phyloP scores from a whole-genome alignment of 2,329 filamentous ascomycete species.

The Penicillium janthinellum region DNA sequence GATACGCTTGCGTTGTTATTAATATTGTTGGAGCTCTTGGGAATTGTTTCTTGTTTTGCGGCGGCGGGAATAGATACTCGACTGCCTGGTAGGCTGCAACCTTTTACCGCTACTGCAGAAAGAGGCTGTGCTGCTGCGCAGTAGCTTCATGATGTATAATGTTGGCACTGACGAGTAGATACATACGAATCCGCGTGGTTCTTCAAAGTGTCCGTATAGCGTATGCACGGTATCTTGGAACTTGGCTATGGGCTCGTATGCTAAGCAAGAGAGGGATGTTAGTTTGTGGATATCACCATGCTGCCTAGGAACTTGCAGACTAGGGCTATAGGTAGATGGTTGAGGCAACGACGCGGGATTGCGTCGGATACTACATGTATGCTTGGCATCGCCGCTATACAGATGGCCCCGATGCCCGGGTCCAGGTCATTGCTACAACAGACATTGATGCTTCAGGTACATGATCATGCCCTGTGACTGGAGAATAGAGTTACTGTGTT shows the following conservation, averaged over 20 bases:
- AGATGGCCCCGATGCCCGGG: not conserved
- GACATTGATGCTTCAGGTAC: not conserved
- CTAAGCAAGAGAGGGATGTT: conserved; percentile 16
- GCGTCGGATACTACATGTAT: not conserved
- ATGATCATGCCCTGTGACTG: not conserved
- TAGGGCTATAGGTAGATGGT: not conserved
- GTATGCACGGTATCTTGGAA: not conserved
- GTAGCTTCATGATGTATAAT: not conserved
- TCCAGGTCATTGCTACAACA: not conserved
- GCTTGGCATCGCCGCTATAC: conserved; percentile 2
- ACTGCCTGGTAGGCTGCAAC: conserved; percentile 11
- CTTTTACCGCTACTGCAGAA: not conserved
- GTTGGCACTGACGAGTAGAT: not conserved
- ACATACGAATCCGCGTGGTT: not conserved
- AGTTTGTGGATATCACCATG: conserved; percentile 5
- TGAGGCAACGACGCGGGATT: not conserved
- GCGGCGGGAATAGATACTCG: not conserved
- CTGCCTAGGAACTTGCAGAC: not conserved
- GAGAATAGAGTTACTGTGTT: not conserved
- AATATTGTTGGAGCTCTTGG: not conserved
- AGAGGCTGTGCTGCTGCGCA: conserved; percentile 11
- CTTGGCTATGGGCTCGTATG: conserved; percentile 9
- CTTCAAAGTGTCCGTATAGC: not conserved
- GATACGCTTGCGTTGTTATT: conserved; percentile 2
- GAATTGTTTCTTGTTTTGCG: not conserved